Conservation (phyloP, 768 basidiomycete genomes). For the Leccinum variicolor region DNA sequence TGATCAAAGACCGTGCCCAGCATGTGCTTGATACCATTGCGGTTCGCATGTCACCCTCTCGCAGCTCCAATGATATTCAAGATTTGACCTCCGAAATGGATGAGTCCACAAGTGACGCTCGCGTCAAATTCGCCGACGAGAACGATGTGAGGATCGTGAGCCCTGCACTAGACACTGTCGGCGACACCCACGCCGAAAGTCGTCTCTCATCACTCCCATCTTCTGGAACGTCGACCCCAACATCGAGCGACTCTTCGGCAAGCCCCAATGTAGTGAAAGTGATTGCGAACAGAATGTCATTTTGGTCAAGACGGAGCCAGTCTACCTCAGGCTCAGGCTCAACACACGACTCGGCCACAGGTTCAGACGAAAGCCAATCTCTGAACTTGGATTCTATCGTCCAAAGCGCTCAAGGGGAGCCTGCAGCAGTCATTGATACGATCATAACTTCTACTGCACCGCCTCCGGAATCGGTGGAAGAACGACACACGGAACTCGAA, state of each 20-base stretch:
- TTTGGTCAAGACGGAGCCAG: conserved; percentile 60
- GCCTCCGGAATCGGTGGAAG: conserved; percentile 58
- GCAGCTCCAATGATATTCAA: conserved; percentile 31
- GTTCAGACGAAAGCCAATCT: conserved; percentile 21
- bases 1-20: conserved; percentile 61
- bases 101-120: conserved; percentile 23
- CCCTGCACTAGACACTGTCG: conserved; percentile 23
- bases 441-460: conserved; percentile 63
- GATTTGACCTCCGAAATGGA: conserved; percentile 15
- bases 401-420: conserved; percentile 43
- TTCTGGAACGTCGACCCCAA: conserved; percentile 54
- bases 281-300: conserved; percentile 64
- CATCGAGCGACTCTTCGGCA: conserved; percentile 42
- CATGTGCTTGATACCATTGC: conserved; percentile 50
- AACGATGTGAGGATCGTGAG: conserved; percentile 45
- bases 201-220: conserved; percentile 24
- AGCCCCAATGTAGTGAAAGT: conserved; percentile 58
- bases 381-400: conserved; percentile 41
- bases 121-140: conserved; percentile 53
- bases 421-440: conserved; percentile 50
- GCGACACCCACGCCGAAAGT: conserved; percentile 1
- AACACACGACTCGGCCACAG: conserved; percentile 8
- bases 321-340: conserved; percentile 16
- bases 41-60: conserved; percentile 49
- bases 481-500: conserved; percentile 74